Evolutionary conservation across 2,329 filamentous ascomycete species (phyloP).

Genomic region (Colletotrichum destructivum): DNA sequence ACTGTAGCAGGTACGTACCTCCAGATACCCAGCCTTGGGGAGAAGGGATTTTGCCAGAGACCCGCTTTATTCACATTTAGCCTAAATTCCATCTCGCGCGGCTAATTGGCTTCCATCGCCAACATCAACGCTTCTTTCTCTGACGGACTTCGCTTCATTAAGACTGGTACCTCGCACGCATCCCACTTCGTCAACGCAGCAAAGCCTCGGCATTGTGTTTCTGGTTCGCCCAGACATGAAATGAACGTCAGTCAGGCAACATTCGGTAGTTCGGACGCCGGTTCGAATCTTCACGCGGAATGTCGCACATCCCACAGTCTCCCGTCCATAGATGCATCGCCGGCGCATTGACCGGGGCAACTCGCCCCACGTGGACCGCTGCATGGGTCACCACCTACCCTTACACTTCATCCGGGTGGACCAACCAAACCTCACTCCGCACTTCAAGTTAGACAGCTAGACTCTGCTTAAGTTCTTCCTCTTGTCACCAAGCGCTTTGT

Average conservation of each 20-base stretch:
- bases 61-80: constrained; percentile 40
- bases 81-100: constrained; percentile 37
- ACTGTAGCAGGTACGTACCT: background rate
- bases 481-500: background rate
- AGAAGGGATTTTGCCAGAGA: constrained; percentile 31
- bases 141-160: constrained; percentile 11
- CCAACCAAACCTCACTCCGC: background rate
- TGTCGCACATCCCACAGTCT: constrained; percentile 19
- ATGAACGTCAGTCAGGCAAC: background rate
- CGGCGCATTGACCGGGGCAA: constrained; percentile 21
- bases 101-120: constrained; percentile 40
- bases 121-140: constrained; percentile 19
- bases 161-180: background rate
- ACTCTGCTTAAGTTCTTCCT: background rate
- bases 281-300: constrained; percentile 18
- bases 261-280: background rate
- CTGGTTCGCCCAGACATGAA: background rate
- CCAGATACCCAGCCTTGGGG: background rate
- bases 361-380: constrained; percentile 26
- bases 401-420: constrained; percentile 35
- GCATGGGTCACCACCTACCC: constrained; percentile 21
- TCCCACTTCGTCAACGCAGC: background rate
- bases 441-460: background rate
- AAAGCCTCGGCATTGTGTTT: constrained; percentile 10
- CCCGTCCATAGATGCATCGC: constrained; percentile 3